phyloP scores from a whole-genome alignment of 2,329 filamentous ascomycete genomes.

The Peltaster fructicola region DNA sequence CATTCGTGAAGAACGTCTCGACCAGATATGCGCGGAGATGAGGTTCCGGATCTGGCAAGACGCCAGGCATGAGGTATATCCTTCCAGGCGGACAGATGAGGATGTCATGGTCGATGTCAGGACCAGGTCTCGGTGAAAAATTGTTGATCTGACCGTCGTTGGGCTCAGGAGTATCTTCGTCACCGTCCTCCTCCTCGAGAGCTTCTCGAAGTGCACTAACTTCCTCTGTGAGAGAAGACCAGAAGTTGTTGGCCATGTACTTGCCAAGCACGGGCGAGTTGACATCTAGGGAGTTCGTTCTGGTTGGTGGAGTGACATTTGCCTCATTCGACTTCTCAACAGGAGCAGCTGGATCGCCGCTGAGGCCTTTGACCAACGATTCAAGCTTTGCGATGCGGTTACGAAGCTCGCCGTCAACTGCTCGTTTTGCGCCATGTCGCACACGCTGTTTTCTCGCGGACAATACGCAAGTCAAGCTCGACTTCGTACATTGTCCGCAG shows the following conservation, averaged over 20 bases:
- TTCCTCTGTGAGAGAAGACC: slow-evolving; percentile 15
- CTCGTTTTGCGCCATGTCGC: slow-evolving; percentile 12
- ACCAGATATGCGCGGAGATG: slow-evolving; percentile 8
- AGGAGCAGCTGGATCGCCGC: slow-evolving; percentile 7
- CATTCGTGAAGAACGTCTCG: slow-evolving; percentile 11
- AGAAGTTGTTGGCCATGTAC: slow-evolving; percentile 17
- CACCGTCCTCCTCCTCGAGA: slow-evolving; percentile 14
- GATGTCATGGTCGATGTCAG: slow-evolving; percentile 11
- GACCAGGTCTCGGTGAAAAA: neutral
- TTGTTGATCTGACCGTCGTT: slow-evolving; percentile 1
- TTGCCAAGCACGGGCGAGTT: slow-evolving; percentile 9
- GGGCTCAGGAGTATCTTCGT: slow-evolving; percentile 5
- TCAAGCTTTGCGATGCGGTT: slow-evolving; percentile 16
- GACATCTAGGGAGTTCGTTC: neutral
- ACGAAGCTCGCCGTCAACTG: slow-evolving; percentile 13
- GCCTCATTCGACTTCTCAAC: neutral
- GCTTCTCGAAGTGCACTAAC: slow-evolving; percentile 17
- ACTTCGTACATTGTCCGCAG: slow-evolving; percentile 13
- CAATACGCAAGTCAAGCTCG: slow-evolving; percentile 9
- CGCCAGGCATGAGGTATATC: slow-evolving; percentile 18
- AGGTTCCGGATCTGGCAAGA: slow-evolving; percentile 10
- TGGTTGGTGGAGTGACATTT: neutral
- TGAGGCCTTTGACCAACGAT: slow-evolving; percentile 13
- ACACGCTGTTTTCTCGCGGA: slow-evolving; percentile 13
- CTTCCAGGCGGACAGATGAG: slow-evolving; percentile 15